Evolutionary conservation across 495 filamentous ascomycete species (phyloP), one percentile per base, ranked within the genome.

Genomic region (Xylaria scruposa): DNA sequence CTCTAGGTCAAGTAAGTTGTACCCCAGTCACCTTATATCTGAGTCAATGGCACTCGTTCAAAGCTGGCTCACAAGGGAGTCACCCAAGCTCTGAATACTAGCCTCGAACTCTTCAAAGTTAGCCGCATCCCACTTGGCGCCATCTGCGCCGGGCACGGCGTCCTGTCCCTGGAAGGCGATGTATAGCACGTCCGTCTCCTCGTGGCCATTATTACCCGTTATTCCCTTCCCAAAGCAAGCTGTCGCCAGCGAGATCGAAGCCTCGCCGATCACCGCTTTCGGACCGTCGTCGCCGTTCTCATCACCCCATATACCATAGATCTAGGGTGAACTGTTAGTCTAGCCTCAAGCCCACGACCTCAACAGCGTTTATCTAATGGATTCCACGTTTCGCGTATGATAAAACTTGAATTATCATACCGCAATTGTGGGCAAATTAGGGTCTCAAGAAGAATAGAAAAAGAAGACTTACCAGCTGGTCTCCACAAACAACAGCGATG

Each of bases 261-360:
- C 86, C 70, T 92, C 88, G 19, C 90, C 88, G 0, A 88, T 87
- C 0, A 85, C 73, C 36, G 83, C 79, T 62, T 81, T 77, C 72
- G 79, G 59, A 36, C 81, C 83, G 54, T 84, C 82, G 31, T 78
- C 85, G 38, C 87, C 90, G 71, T 91, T 92, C 5, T 81, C 84
- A 75, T 92, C 90, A 19, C 88, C 90, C 90, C 88, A 91, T 66
- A 92, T 78, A n/a, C 88, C 89, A 72, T 91, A 92, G 53, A 90
- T 78, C 83, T 89, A 63, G 38, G 19, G 31, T 21, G 31, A 33
- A 4, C n/a, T 67, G 72, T 70, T 19, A 40, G 36, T 26, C 17
- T 1, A 2, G 1, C 6, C 26, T 19, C 17, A 7, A 31, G 8
- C 13, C 7, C 29, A 33, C 33, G 26, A 1, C 3, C 17, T 46